A percentile compares a stretch with the other conserved stretches of the same genome.
Evolutionary conservation across 2,329 filamentous ascomycete genomes (phyloP).

Genomic region (Cladosporium sp.): DNA sequence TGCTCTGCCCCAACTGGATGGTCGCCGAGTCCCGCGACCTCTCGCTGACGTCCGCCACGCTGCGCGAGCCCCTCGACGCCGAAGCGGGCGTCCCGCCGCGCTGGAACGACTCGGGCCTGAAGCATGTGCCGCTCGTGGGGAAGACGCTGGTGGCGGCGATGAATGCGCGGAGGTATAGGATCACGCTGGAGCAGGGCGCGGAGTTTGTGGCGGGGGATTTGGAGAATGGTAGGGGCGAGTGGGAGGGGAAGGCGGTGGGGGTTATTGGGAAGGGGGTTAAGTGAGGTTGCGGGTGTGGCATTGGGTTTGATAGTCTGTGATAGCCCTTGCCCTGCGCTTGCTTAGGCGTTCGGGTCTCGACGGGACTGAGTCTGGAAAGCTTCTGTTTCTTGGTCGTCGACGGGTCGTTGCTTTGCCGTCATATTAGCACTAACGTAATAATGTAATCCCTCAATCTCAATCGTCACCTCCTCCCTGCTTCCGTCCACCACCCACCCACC

Average conservation of each 20-base stretch:
- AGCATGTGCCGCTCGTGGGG: slow-evolving; percentile 30
- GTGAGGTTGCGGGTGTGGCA: no score
- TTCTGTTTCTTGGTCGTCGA: no score
- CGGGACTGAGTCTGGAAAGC: no score
- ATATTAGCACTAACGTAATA: no score
- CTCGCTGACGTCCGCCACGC: not conserved
- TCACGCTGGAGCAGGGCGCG: slow-evolving; percentile 37
- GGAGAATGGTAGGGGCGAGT: slow-evolving; percentile 25
- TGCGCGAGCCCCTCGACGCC: slow-evolving; percentile 21
- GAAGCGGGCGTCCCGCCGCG: slow-evolving; percentile 27
- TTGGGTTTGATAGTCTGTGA: no score
- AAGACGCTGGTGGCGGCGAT: slow-evolving; percentile 24
- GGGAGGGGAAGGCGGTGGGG: slow-evolving; percentile 32
- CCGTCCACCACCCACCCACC: no score
- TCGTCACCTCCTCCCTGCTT: no score
- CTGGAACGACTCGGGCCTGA: slow-evolving; percentile 32
- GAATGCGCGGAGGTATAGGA: slow-evolving; percentile 30
- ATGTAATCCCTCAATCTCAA: no score
- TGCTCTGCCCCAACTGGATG: slow-evolving; percentile 36
- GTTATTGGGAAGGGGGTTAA: slow-evolving; percentile 23
- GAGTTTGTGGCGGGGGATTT: slow-evolving; percentile 40
- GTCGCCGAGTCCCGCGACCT: slow-evolving; percentile 27
- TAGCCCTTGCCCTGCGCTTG: no score
- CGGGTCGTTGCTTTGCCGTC: no score
- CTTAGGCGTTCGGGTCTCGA: no score